Percentiles rank a stretch among this genome's conserved stretches.
These are phyloP conservation scores for Nothophoma quercina DNA, from an alignment of 2,329 filamentous ascomycete genomes.

Conservation along the genomic window DNA sequence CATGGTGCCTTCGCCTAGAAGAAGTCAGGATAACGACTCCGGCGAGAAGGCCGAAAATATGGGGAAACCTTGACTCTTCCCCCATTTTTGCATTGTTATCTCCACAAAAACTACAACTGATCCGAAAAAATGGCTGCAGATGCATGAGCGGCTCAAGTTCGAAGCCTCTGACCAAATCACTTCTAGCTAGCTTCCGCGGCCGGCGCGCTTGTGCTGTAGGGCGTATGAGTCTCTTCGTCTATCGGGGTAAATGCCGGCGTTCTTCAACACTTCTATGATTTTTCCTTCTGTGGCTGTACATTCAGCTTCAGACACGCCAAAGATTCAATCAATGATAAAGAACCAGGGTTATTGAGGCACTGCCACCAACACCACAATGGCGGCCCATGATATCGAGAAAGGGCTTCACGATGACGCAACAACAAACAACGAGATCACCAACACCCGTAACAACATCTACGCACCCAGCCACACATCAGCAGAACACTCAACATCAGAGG, in stretches of 20 bases:
- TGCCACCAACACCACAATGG: slow-evolving; percentile 6
- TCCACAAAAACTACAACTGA: slow-evolving; percentile 7
- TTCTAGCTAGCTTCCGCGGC: slow-evolving; percentile 31
- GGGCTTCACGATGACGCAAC: slow-evolving; percentile 9
- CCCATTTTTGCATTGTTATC: slow-evolving; percentile 9
- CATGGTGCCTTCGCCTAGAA: background rate
- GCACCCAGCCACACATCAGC: slow-evolving; percentile 11
- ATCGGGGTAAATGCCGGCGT: slow-evolving; percentile 2
- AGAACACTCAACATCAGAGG: slow-evolving; percentile 1
- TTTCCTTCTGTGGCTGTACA: slow-evolving; percentile 4
- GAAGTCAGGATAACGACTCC: background rate
- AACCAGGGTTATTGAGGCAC: background rate
- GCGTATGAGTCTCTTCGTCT: background rate
- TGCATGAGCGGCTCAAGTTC: background rate
- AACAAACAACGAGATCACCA: background rate
- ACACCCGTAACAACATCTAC: slow-evolving; percentile 14
- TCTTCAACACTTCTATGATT: background rate
- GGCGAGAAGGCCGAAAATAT: slow-evolving; percentile 18
- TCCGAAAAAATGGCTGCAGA: background rate
- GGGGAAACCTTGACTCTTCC: slow-evolving; percentile 5
- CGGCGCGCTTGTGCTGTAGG: slow-evolving; percentile 18
- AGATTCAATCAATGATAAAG: background rate
- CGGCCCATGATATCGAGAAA: slow-evolving; percentile 26
- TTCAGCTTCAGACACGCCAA: background rate
- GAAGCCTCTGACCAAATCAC: background rate